Evolutionary conservation across 805 yeast genomes (phyloP).

Genomic region (Barnettozyma sucrosica): DNA sequence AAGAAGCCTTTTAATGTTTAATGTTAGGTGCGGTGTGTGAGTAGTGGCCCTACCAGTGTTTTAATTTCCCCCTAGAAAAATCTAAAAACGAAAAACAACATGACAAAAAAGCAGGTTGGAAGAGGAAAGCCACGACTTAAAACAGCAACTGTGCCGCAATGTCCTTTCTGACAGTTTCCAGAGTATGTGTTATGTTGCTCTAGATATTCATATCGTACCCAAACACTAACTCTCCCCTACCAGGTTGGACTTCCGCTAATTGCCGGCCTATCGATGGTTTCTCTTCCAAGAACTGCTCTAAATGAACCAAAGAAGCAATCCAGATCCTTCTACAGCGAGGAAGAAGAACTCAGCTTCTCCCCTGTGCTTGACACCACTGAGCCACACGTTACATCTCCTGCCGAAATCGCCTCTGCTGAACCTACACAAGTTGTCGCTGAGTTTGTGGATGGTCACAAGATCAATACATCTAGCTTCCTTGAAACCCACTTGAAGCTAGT

Average conservation of each 20-base stretch:
- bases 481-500: conserved; percentile 16
- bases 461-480: conserved; percentile 21
- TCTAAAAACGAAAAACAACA: background rate
- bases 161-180: conserved; percentile 1
- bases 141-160: no score
- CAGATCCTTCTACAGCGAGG: conserved; percentile 23
- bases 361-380: conserved; percentile 2
- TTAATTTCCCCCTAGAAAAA: no score
- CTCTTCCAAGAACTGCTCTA: conserved; percentile 37
- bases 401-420: background rate
- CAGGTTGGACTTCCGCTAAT: conserved; percentile 20
- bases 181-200: background rate
- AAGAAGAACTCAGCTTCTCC: conserved; percentile 12
- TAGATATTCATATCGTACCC: background rate
- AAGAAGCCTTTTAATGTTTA: no score
- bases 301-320: conserved; percentile 22
- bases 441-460: conserved; percentile 23
- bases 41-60: background rate
- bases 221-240: background rate
- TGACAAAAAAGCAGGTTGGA: background rate
- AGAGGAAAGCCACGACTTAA: no score
- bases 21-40: no score
- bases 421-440: conserved; percentile 13
- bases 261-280: conserved; percentile 14
- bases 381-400: conserved; percentile 5